Percentiles rank a stretch among this genome's conserved stretches.
phyloP scores from a whole-genome alignment of 2,329 filamentous ascomycete species.

The Neofusicoccum ribis region DNA sequence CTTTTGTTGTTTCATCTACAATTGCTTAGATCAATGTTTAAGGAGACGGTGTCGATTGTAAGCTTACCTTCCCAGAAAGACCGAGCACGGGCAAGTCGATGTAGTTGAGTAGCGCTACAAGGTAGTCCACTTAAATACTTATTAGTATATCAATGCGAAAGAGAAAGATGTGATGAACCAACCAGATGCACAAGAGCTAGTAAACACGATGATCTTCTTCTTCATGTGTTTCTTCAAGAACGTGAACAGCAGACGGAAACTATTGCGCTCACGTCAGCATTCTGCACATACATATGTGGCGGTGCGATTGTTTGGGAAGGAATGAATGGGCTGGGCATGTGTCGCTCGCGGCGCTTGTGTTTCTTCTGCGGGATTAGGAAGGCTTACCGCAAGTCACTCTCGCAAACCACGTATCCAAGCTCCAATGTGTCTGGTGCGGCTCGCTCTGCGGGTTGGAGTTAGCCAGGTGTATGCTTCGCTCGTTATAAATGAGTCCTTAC shows the following conservation, averaged over 20 bases:
- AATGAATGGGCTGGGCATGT: too few species aligned
- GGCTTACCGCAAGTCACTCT: constrained; percentile 73
- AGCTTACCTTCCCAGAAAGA: constrained; percentile 68
- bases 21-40: too few species aligned
- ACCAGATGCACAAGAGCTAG: constrained; percentile 34
- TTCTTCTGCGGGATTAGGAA: too few species aligned
- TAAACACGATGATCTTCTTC: constrained; percentile 96
- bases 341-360: too few species aligned
- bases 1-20: constrained; percentile 86
- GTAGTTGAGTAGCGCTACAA: constrained; percentile 91
- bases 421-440: constrained; percentile 92
- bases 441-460: constrained; percentile 54
- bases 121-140: constrained; percentile 69
- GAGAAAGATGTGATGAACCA: constrained; percentile 82
- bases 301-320: too few species aligned
- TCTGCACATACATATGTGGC: too few species aligned
- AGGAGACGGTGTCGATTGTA: too few species aligned
- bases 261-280: too few species aligned
- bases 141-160: constrained; percentile 60
- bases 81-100: constrained; percentile 89
- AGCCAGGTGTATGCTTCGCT: too few species aligned
- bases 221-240: constrained; percentile 91
- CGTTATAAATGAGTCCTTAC: too few species aligned
- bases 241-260: constrained; percentile 86
- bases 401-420: constrained; percentile 93